A percentile compares a stretch with the other conserved stretches of the same genome.
phyloP scores from a whole-genome alignment of 768 basidiomycete genomes.

The Tylopilus plumbeoviolaceoides region DNA sequence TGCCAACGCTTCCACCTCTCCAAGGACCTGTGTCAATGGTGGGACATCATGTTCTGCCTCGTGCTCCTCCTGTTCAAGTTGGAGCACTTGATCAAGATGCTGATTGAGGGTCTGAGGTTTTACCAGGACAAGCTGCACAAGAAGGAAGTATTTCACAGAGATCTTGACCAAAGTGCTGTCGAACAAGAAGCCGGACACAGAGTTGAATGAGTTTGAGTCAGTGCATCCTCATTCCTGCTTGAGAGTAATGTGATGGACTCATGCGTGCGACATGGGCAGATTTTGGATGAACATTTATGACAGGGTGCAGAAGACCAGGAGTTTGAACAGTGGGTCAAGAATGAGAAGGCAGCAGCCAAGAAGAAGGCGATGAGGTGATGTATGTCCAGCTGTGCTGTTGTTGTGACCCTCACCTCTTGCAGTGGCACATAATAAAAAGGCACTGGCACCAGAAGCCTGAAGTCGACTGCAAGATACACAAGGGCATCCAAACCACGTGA shows the following conservation, averaged over 20 bases:
- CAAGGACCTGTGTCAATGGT: slow-evolving; percentile 91
- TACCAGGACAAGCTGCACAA: slow-evolving; percentile 98
- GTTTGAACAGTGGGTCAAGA: slow-evolving; percentile 79
- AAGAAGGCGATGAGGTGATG: slow-evolving; percentile 61
- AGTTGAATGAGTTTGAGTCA: slow-evolving; percentile 91
- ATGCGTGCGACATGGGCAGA: slow-evolving; percentile 42
- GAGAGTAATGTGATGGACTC: too few relatives aligned
- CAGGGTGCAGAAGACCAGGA: slow-evolving; percentile 93
- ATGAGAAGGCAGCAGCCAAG: slow-evolving; percentile 74
- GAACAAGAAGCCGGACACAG: slow-evolving; percentile 93
- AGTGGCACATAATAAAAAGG: slow-evolving; percentile 34
- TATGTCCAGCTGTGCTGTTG: slow-evolving; percentile 11
- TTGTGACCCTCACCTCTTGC: not conserved
- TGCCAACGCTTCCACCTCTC: slow-evolving; percentile 92
- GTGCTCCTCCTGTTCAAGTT: slow-evolving; percentile 96
- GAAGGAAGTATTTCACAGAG: slow-evolving; percentile 79
- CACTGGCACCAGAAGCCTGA: slow-evolving; percentile 16
- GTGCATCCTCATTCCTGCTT: slow-evolving; percentile 37
- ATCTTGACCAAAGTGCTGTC: slow-evolving; percentile 86
- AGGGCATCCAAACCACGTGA: slow-evolving; percentile 10
- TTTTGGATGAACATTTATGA: slow-evolving; percentile 73
- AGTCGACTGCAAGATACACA: slow-evolving; percentile 1
- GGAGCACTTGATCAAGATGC: slow-evolving; percentile 92
- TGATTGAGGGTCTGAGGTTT: slow-evolving; percentile 86
- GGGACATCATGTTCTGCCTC: slow-evolving; percentile 93